Conservation (phyloP, 805 yeast species). For the Spathaspora boniae region DNA sequence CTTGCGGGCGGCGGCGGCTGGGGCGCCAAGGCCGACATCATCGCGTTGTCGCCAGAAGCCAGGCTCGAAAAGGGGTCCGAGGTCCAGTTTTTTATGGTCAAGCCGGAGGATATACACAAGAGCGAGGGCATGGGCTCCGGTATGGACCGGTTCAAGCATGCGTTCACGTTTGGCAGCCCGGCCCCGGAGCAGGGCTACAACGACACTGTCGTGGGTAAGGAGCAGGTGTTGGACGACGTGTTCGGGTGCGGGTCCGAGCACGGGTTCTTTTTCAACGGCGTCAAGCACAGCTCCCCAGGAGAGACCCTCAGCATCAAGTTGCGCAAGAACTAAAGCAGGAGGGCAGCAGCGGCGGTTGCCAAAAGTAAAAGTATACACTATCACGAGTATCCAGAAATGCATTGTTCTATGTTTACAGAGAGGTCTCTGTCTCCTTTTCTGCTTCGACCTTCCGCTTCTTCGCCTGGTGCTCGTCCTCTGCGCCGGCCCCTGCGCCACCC, state of each 20-base stretch:
- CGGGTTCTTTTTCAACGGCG: conserved; percentile 25
- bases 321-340: too few species aligned
- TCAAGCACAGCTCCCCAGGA: conserved; percentile 27
- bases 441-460: conserved; percentile 13
- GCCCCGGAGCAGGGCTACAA: conserved; percentile 25
- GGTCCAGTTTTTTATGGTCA: conserved; percentile 45
- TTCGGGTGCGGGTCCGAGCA: conserved; percentile 34
- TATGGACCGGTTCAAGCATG: conserved; percentile 6
- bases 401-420: background rate
- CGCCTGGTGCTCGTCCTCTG: conserved; percentile 19
- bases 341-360: too few species aligned
- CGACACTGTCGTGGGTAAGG: background rate
- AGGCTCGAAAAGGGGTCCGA: conserved; percentile 40
- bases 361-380: too few species aligned
- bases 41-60: conserved; percentile 64
- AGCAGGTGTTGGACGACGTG: conserved; percentile 11
- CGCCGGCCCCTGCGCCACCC: conserved; percentile 4
- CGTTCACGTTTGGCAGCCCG: conserved; percentile 28
- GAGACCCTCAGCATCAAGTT: conserved; percentile 15
- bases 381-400: too few species aligned
- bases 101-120: conserved; percentile 27
- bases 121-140: conserved; percentile 11
- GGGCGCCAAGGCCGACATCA: conserved; percentile 64
- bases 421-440: background rate
- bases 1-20: conserved; percentile 77